Evolutionary conservation across 805 yeast species (phyloP).

Genomic region (Clavispora santaluciae): DNA sequence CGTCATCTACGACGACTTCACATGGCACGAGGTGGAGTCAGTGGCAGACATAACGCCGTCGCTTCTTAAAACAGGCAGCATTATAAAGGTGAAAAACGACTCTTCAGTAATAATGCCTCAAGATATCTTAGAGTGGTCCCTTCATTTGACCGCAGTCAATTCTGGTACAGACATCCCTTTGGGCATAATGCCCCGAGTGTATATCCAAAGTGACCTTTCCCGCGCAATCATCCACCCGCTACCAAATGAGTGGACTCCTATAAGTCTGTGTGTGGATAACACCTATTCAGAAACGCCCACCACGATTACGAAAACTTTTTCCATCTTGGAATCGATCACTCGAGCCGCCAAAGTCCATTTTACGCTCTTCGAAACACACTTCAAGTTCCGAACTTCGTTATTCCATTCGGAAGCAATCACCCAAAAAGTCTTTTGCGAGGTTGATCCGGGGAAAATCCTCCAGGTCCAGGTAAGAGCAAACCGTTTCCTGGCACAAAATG

Average conservation of each 20-base stretch:
- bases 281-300: slow-evolving; percentile 10
- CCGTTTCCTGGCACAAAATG: background rate
- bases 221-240: background rate
- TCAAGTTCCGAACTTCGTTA: background rate
- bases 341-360: slow-evolving; percentile 4
- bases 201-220: slow-evolving; percentile 4
- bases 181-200: background rate
- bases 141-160: background rate
- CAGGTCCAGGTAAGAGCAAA: slow-evolving; percentile 7
- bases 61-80: slow-evolving; percentile 2
- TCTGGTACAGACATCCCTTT: background rate
- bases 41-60: slow-evolving; percentile 3
- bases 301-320: slow-evolving; percentile 3
- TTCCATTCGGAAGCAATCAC: background rate
- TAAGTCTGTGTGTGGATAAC: slow-evolving; percentile 14
- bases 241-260: slow-evolving; percentile 3
- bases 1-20: background rate
- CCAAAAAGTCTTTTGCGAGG: slow-evolving; percentile 9
- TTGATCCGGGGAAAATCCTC: slow-evolving; percentile 9
- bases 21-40: slow-evolving; percentile 1
- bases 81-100: slow-evolving; percentile 8
- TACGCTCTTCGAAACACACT: slow-evolving; percentile 2
- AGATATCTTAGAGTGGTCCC: background rate
- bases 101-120: slow-evolving; percentile 5
- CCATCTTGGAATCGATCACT: background rate